Base-by-base conservation (phyloP, 345 rosid genomes). In the Citrus sp. region DNA sequence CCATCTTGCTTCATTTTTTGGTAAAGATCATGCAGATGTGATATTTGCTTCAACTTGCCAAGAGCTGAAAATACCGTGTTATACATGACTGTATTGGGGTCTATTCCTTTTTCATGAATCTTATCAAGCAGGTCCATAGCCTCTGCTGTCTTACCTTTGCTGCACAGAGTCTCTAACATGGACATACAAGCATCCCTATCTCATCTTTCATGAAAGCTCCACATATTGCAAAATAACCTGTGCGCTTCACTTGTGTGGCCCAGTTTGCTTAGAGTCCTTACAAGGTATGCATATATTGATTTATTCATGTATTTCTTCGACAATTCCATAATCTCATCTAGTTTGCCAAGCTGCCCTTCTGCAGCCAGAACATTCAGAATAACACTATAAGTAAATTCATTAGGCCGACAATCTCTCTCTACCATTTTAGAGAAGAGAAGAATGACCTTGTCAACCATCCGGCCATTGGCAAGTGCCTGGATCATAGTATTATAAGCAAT, bases 231-330 rank as follows among this genome's bases (percentile, higher is more conserved):
- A 84, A 94, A 94, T 9, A 93, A 75, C 80, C 94, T 73, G 70
- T 95, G 99, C 62, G 94, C 97, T 84, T 95, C 98, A 80, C 91
- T 86, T 22, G 91, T 86, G 79, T 93, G 92, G 34, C 99, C 98
- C 83, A 91, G 77, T 68, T 93, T 86, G 81, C 88, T 87, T 12
- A 93, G 73, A 0, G 93, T 91, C 81, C 89, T 90, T 22, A 93
- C 93, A 67, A 95, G 90, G 81, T 79, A 92, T 1, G 96, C 90
- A 84, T 91, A 93, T 42, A 92, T 90, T n/a, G 91, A 85, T 81
- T 89, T 87, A 78, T 82, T 91, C 93, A 90, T 84, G 86, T 86
- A 90, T 24, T 84, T 93, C 82, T 89, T 88, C 5, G 99, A 93
- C 71, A 86, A 73, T 86, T 91, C 92, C 79, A 90, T 73, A 56